A percentile compares a stretch with the other conserved stretches of the same genome.
These are phyloP conservation scores for Corniculantispora saksenae DNA, from an alignment of 2,329 filamentous ascomycete genomes.

Conservation along the genomic window DNA sequence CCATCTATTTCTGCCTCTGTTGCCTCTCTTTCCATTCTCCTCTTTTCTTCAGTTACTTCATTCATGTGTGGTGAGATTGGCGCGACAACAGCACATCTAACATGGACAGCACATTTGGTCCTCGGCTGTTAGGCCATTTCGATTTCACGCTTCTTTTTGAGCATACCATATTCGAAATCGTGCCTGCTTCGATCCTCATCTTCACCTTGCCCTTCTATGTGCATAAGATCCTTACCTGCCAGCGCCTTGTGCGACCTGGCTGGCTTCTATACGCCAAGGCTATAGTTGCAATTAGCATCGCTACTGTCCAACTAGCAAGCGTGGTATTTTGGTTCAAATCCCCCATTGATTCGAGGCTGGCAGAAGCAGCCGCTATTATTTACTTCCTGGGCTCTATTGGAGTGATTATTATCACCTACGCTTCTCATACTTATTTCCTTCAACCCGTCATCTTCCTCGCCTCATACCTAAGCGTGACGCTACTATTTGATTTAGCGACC, in stretches of 20 bases:
- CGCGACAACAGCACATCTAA: too few species aligned
- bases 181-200: constrained; percentile 15
- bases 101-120: constrained; percentile 15
- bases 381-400: constrained; percentile 29
- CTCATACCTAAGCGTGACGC: constrained; percentile 33
- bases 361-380: constrained; percentile 31
- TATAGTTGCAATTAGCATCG: neutral
- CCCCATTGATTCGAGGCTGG: constrained; percentile 23
- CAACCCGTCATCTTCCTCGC: constrained; percentile 35
- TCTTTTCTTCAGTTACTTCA: too few species aligned
- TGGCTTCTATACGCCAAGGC: constrained; percentile 27
- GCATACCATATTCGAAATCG: constrained; percentile 9
- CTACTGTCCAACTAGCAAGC: constrained; percentile 26
- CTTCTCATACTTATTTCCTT: constrained; percentile 34
- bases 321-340: constrained; percentile 30
- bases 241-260: constrained; percentile 1
- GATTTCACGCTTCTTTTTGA: constrained; percentile 13
- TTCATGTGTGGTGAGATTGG: too few species aligned
- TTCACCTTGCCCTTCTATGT: constrained; percentile 15
- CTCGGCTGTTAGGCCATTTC: constrained; percentile 8
- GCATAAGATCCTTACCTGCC: neutral
- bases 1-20: too few species aligned
- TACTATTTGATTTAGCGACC: constrained; percentile 35
- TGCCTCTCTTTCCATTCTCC: too few species aligned
- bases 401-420: constrained; percentile 32